Percentiles rank a stretch among this genome's conserved stretches.
Evolutionary conservation across 768 basidiomycete genomes (phyloP).

Genomic region (Tylopilus intermedius): DNA sequence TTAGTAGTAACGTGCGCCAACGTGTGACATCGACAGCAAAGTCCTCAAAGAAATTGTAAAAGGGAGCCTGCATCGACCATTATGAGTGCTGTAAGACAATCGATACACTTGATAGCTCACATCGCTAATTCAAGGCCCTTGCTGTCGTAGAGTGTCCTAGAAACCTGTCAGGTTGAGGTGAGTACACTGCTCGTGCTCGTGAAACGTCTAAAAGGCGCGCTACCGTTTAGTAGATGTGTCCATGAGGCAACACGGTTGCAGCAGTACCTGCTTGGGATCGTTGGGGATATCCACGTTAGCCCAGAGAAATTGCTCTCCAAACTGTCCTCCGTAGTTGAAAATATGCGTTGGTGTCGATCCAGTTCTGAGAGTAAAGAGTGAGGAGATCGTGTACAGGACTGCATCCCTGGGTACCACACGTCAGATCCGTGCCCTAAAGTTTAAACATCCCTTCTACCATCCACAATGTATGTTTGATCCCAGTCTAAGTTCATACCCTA

Average conservation of each 20-base stretch:
- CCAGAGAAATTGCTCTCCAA: conserved; percentile 68
- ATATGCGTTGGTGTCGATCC: conserved; percentile 71
- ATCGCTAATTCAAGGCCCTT: conserved; percentile 28
- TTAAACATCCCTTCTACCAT: conserved; percentile 42
- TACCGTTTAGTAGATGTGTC: background rate
- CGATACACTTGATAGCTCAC: background rate
- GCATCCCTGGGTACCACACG: conserved; percentile 50
- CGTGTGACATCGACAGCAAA: no score
- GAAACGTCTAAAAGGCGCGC: conserved; percentile 43
- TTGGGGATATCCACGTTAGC: conserved; percentile 59
- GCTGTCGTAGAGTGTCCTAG: conserved; percentile 31
- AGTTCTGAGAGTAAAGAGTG: conserved; percentile 60
- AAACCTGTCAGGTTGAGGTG: background rate
- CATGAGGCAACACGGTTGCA: background rate
- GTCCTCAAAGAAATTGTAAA: conserved; percentile 66
- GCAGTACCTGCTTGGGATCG: conserved; percentile 52
- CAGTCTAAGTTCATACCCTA: conserved; percentile 75
- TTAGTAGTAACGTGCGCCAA: no score
- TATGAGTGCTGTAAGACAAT: background rate
- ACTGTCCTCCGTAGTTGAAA: conserved; percentile 71
- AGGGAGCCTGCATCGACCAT: conserved; percentile 45
- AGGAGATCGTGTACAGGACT: conserved; percentile 58
- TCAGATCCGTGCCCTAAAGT: background rate
- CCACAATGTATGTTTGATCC: conserved; percentile 73
- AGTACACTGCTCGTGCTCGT: conserved; percentile 28